Base-by-base conservation (phyloP, 23 red algal species). In the Gracilaria gracilis region DNA sequence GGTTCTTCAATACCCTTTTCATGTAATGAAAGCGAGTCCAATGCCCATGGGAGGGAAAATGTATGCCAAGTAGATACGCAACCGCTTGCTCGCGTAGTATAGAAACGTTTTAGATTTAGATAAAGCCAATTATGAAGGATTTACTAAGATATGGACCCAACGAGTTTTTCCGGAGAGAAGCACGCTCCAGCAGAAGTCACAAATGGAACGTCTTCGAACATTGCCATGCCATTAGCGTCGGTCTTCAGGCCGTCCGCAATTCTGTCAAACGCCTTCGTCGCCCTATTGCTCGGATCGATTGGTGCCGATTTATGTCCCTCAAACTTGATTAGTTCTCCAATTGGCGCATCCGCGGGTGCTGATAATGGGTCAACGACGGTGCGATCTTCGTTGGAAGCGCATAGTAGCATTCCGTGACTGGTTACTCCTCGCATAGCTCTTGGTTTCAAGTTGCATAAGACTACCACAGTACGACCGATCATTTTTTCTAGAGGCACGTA, bases 251-350 rank as follows among this genome's bases (percentile, higher is more conserved):
- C 84, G 24, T 38, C 54, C 17, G 58, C 82, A 12, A 96, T 75
- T 44, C 88, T 81, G 72, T 96, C 95, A 84, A 96, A 96, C 1
- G 95, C 95, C 69, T 96, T 96, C 19, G 81, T 88, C n/a, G 88
- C 95, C n/a, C 95, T 75, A 59, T 96, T 96, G 42, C 95, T 83
- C 4, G 95, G 81, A 39, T 79, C 88, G 28, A 93, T 78, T 6
- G 88, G 88, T 2, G 88, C 95, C 15, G 72, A 67, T 39, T 44
- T 67, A 87, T 96, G 95, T 9, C 95, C 95, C 0, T 87, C 55
- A 86, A 96, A 96, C 0, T 88, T 96, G 46, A 96, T 69, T 35
- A 92, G 69, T 37, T 87, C 95, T 50, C 95, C 95, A 20, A 96
- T 40, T 31, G 62, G 77, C 7, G 80, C 77, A 20, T 48, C 82